Evolutionary conservation across 1,139 yeast genomes (phyloP), one percentile per base, ranked within the genome.

Genomic region (Sugiyamaella japonica): DNA sequence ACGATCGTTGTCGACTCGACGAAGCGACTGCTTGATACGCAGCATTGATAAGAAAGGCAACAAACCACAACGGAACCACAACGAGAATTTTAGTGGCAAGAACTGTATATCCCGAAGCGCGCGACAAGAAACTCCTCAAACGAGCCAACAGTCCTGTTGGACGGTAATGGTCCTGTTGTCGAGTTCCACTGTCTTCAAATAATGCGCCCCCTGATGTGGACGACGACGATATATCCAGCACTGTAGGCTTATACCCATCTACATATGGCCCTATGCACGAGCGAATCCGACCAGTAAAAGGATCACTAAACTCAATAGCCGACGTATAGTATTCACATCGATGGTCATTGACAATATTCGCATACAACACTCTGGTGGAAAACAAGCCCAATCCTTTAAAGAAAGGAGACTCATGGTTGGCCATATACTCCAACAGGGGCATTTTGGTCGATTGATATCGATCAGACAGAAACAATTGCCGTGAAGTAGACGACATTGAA

Each of bases 291-390:
- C 72, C 75, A 6, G 58, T 52, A 55, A 65, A 87, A 0, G 95
- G 95, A 64, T 89, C 95, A 17, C 73, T 71, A 9, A 73, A 65
- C 1, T 86, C 80, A 32, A 86, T 85, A 1, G 87, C 86, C 0
- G 95, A 77, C 0, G 96, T 88, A 77, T 86, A 88, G 85, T 89
- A 89, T 31, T 87, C 80, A 4, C 95, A 84, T 61, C 96, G 78
- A 62, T 82, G 84, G 70, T 89, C 96, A 61, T 88, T 86, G 56
- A 86, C 79, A 41, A 85, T 78, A 68, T 89, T 89, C 4, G 93
- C 86, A 66, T 89, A 89, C 54, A 88, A 70, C 1, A 83, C 69
- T 52, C 77, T 74, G 58, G 79, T 66, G 55, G 76, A 72, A 70
- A 89, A 89, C 37, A 59, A 55, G 32, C 73, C 63, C 54, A 89